Base-by-base conservation (phyloP, 352 stramenopile genomes). In the Blastocystis sp. region DNA sequence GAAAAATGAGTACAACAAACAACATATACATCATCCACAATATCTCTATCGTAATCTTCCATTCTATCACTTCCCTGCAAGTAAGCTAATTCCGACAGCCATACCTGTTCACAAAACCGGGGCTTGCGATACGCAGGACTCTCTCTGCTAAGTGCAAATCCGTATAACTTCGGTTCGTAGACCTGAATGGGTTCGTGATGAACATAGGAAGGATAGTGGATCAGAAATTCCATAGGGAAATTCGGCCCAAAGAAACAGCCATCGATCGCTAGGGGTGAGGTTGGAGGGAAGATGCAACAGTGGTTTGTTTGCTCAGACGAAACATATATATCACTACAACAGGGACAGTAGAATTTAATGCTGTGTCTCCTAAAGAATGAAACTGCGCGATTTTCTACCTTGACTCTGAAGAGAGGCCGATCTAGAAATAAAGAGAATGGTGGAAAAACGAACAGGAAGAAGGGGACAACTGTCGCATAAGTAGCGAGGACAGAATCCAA, bases 221-320 rank as follows among this genome's bases (percentile, higher is more conserved):
- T 80, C 41, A 80, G 45, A 80, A 80, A 80, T 23, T 80, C 70
- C 47, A 80, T 61, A 29, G 70, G 70, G 45, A 80, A 63, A 23
- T 41, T 61, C 34, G 34, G 26, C 0, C 70, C 70, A 34, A 80
- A 80, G 43, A 80, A 80, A 26, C 70, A 80, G n/a, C 70, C 70
- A 63, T 80, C 70, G 20, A 80, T 62, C 4, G 34, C 70, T 80
- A 64, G 18, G 39, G 0, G 59, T 79, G 41, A 61, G 1, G 3
- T 18, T 50, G 6, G 3, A 43, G 41, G 9, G 41, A 23, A 9
- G 34, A 26, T 4, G 13, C 43, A 18, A 66, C 34, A 29, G 9
- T 20, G 11, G 45, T 7, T 47, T 61, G 23, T 26, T 23, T 80
- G 20, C 6, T 80, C 43, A 29, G 29, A 47, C 0, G 39, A 20